phyloP scores from a whole-genome alignment of 1,284 basidiomycete genomes.

The Vanrija pseudolonga region DNA sequence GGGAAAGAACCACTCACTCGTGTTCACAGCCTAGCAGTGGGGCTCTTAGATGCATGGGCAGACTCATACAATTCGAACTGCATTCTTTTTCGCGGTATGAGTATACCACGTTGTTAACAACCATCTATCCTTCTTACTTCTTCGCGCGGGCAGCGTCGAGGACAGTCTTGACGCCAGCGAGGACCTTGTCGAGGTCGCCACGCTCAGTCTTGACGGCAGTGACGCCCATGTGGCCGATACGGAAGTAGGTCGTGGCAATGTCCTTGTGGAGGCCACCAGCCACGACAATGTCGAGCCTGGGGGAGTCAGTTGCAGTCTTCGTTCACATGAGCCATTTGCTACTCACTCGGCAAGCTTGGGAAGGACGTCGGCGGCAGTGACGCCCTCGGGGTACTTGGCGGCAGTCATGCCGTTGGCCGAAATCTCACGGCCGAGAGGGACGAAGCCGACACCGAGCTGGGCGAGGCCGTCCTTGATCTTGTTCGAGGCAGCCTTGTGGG shows the following conservation, averaged over 20 bases:
- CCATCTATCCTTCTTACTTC: neutral
- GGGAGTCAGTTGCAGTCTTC: neutral
- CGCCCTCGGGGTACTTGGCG: constrained; percentile 69
- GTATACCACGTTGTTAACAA: neutral
- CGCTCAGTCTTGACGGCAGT: constrained; percentile 67
- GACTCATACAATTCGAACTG: no score
- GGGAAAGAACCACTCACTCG: no score
- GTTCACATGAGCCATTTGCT: neutral
- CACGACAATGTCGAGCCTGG: constrained; percentile 66
- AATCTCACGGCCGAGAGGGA: constrained; percentile 61
- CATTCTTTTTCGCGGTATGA: neutral
- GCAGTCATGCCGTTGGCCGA: constrained; percentile 95
- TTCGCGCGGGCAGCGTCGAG: constrained; percentile 46
- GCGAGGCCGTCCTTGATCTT: constrained; percentile 69
- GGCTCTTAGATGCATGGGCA: no score
- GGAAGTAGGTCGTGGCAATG: constrained; percentile 67
- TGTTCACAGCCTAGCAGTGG: no score
- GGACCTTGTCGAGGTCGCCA: constrained; percentile 72
- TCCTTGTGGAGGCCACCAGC: constrained; percentile 86
- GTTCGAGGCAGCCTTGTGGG: constrained; percentile 70
- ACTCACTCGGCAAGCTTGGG: constrained; percentile 52
- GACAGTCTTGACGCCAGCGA: constrained; percentile 61
- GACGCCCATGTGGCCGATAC: constrained; percentile 77
- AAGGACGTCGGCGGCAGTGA: constrained; percentile 68
- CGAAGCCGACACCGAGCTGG: constrained; percentile 66